Evolutionary conservation across 2,329 filamentous ascomycete genomes (phyloP).

Genomic region (Fusarium luffae): DNA sequence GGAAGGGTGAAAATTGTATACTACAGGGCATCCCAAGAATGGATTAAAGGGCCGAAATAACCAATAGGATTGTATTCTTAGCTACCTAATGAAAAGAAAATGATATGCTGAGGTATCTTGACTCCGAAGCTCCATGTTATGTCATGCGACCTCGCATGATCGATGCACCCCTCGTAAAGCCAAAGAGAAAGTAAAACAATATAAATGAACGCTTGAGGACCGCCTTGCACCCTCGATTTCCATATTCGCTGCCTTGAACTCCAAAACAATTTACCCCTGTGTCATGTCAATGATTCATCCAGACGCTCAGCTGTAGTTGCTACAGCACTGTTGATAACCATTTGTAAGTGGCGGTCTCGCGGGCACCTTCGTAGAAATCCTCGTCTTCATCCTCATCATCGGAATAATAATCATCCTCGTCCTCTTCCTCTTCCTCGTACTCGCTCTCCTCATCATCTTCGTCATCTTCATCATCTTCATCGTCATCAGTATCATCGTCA

Average conservation of each 20-base stretch:
- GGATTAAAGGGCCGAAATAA: neutral
- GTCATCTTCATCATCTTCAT: too few relatives aligned
- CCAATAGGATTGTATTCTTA: constrained; percentile 20
- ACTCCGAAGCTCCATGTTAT: constrained; percentile 35
- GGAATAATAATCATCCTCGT: too few relatives aligned
- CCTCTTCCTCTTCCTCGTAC: neutral
- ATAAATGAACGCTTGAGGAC: neutral
- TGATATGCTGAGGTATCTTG: constrained; percentile 33
- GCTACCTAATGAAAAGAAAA: constrained; percentile 15
- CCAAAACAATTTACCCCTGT: constrained; percentile 2
- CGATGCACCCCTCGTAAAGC: constrained; percentile 2
- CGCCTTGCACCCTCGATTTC: neutral
- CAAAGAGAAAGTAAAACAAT: constrained; percentile 3
- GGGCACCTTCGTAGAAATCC: neutral
- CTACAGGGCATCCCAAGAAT: constrained; percentile 15
- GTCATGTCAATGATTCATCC: neutral
- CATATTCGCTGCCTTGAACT: constrained; percentile 17
- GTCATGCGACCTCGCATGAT: neutral
- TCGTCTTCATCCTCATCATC: neutral
- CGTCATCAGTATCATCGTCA: neutral
- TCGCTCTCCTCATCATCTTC: neutral
- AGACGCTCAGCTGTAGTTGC: neutral
- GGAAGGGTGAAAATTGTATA: constrained; percentile 7
- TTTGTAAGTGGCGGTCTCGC: neutral
- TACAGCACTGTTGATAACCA: neutral